Conservation (phyloP, 305 asterid genomes). For the Solanum hybrid region DNA sequence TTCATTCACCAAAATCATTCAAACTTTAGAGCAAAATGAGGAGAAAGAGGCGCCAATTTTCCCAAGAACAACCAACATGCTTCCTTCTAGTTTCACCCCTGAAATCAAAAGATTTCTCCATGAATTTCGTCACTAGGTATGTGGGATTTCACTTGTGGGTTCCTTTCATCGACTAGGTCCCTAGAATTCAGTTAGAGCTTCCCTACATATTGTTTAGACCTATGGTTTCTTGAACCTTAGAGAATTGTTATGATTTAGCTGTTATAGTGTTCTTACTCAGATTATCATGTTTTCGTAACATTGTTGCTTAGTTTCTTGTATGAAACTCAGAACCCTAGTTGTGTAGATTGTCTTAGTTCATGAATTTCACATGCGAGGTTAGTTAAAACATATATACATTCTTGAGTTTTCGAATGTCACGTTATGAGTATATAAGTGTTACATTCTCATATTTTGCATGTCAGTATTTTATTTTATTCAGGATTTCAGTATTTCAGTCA, state of each 20-base stretch:
- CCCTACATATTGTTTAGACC: background rate
- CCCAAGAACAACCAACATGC: background rate
- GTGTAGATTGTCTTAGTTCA: background rate
- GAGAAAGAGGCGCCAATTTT: background rate
- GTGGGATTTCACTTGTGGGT: background rate
- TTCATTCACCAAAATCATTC: background rate
- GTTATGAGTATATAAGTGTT: too few species aligned
- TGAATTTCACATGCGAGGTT: background rate
- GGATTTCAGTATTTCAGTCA: too few species aligned
- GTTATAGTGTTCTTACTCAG: background rate
- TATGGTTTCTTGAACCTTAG: background rate
- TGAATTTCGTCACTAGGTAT: background rate
- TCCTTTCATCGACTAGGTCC: background rate
- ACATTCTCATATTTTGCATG: too few species aligned
- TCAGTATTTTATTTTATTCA: too few species aligned
- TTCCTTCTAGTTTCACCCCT: background rate
- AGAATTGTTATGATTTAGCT: background rate
- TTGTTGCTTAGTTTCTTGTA: background rate
- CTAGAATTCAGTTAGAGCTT: background rate
- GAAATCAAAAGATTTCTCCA: too few species aligned
- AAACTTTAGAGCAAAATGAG: background rate
- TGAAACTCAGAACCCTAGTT: background rate
- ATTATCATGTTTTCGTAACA: background rate
- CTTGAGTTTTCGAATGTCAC: too few species aligned
- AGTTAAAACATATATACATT: background rate